A percentile compares a stretch with the other conserved stretches of the same genome.
These are phyloP conservation scores for Striga asiatica DNA, from an alignment of 257 asterid genomes.

Conservation along the genomic window DNA sequence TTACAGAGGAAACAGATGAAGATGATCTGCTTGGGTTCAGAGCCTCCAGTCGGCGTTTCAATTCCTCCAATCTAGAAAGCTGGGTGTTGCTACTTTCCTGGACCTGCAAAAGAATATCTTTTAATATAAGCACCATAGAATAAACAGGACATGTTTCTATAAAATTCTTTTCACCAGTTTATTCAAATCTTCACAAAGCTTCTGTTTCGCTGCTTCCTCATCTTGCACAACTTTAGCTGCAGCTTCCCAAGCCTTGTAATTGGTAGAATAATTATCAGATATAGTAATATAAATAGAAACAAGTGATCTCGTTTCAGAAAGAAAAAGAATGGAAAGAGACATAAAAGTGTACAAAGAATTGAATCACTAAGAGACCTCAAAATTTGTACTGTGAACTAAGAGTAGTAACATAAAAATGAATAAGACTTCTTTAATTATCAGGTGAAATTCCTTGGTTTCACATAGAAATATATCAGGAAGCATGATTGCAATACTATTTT, in stretches of 20 bases:
- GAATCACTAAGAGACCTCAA: too few species aligned
- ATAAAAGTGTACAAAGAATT: neutral
- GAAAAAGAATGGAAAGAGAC: neutral
- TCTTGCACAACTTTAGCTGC: constrained; percentile 50
- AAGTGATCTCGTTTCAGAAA: neutral
- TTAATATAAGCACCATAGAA: neutral
- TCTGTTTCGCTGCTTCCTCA: constrained; percentile 60
- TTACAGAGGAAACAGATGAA: too few species aligned
- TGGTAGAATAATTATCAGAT: constrained; percentile 3
- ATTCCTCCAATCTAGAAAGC: neutral
- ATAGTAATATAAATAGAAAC: neutral
- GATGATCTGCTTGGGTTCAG: too few species aligned
- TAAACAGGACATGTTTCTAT: neutral
- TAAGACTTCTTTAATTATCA: neutral
- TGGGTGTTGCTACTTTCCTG: neutral
- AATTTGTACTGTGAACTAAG: too few species aligned
- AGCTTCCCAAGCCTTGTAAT: constrained; percentile 63
- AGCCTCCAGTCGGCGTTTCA: neutral
- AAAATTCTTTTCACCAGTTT: constrained; percentile 22
- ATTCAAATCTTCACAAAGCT: constrained; percentile 65
- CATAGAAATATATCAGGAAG: neutral
- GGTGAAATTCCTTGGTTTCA: neutral
- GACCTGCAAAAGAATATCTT: neutral
- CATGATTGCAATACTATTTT: too few species aligned
- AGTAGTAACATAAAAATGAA: neutral